Base-by-base conservation (phyloP, 768 basidiomycete species). In the Mycena olivaceomarginata region DNA sequence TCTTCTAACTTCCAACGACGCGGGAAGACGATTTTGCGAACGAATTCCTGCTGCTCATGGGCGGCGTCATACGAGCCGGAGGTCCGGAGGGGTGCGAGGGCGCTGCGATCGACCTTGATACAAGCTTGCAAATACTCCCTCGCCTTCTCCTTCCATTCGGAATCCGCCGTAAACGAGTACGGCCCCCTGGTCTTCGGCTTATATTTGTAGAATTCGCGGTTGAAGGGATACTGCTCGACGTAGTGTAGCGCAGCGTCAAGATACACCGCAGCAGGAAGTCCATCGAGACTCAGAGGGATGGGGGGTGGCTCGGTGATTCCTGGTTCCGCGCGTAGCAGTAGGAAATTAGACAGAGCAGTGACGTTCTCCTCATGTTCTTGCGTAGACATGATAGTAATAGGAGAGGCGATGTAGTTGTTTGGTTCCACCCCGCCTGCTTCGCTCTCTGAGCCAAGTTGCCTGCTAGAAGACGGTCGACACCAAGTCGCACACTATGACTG, bases 131-230 rank as follows among this genome's bases (percentile, higher is more conserved):
- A 48, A 67, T 73, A 73, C 39, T 1, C 22, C 56, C 72, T 67
- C 72, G 72, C 72, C 65, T 67, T 73, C 72, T 73, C 65, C 57
- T 73, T 73, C 43, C 65, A 73, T 73, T 67, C 72, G 43, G 72
- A 67, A 67, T 73, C 72, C 56, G 64, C 72, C 25, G 25, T 66
- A 39, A 46, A 73, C 56, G 65, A 45, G 65, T 73, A 73, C 65
- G 3, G 51, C 51, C 16, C 43, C 72, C 41, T 73, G 25, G 22
- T 67, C 72, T 67, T 73, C 43, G 41, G 25, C 25, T 25, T 59
- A 43, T 73, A 73, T 67, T 73, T 73, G 72, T 73, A 59, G 72
- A 73, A 73, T 73, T 73, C 65, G 72, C 65, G 72, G 65, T 73
- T 43, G 46, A 73, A 73, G 72, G 72, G 72, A 73, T 73, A 73